Base-by-base conservation (phyloP, 495 filamentous ascomycete species). In the Bombardia bombarda region DNA sequence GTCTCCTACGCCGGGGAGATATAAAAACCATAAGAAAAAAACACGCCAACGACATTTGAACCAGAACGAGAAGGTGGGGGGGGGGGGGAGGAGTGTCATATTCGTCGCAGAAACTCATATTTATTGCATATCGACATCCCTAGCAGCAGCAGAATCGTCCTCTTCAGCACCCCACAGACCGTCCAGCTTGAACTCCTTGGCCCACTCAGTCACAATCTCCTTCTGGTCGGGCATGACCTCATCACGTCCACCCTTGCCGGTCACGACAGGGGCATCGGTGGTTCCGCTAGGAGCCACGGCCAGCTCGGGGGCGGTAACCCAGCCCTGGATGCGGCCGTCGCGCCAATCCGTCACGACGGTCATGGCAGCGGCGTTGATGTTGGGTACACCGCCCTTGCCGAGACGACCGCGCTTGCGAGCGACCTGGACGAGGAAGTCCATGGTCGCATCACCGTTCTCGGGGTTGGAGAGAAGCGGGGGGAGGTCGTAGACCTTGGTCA, bases 281-380 rank as follows among this genome's bases (percentile, higher is more conserved):
- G 57, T 31, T 44, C 45, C 3, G 16, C 17, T 38, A n/a, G 61
- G 52, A 21, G 74, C 74, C n/a, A 80, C 69, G 16, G 73, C 61
- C 36, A 82, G 55, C 4, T 69, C 72, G 2, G 90, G 90, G 1
- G 87, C 77, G 32, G 85, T 82, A 18, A 77, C 75, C 90, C 90
- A 97, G 19, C 90, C 90, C 60, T 94, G 87, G 42, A 98, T 94
- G 22, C 92, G 73, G 5, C 90, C 92, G 62, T 96, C 92, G 38
- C 93, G 72, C 90, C 92, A 95, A 69, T 98, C 92, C 34, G 79
- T 90, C 45, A 98, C 79, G 16, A 98, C 90, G 2, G 85, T 83
- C 74, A 88, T 90, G 24, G 90, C 92, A 5, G 93, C 92, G 41
- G 84, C 79, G 45, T 79, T 68, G 33, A 95, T 58, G 62, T 98